These are phyloP conservation scores for Chloris gayana DNA, from an alignment of 176 grass and related monocot genomes.

Conservation along the genomic window DNA sequence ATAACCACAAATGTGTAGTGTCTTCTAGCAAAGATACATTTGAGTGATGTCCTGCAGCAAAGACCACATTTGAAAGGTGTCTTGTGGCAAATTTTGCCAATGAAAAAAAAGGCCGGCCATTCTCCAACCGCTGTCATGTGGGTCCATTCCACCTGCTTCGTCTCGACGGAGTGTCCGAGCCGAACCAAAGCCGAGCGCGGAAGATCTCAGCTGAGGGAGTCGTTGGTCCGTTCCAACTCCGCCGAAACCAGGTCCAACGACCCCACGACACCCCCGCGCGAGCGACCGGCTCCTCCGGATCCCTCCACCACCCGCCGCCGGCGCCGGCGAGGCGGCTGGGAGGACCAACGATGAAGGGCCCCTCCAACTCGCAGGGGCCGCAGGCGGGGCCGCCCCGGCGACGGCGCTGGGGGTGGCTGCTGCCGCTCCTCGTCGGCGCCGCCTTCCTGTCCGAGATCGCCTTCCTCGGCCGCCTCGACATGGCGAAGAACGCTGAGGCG, in stretches of 20 bases:
- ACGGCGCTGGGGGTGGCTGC: slow-evolving; percentile 58
- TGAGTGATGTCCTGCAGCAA: too few species aligned
- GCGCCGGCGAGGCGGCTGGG: slow-evolving; percentile 22
- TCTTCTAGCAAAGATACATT: too few species aligned
- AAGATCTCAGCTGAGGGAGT: neutral
- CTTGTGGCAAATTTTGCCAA: too few species aligned
- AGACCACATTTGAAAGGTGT: too few species aligned
- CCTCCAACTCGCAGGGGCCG: slow-evolving; percentile 43
- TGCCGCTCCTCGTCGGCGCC: slow-evolving; percentile 68
- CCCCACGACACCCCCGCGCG: neutral
- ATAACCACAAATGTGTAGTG: too few species aligned
- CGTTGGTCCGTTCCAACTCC: neutral
- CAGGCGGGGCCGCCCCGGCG: slow-evolving; percentile 39
- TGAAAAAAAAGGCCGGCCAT: neutral
- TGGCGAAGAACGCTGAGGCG: slow-evolving; percentile 78
- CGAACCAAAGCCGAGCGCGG: neutral
- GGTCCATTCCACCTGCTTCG: neutral
- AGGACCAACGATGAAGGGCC: slow-evolving; percentile 36
- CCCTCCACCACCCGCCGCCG: slow-evolving; percentile 13
- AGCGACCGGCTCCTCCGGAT: neutral
- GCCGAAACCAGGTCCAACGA: slow-evolving; percentile 16
- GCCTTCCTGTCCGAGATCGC: slow-evolving; percentile 85
- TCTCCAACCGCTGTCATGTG: neutral
- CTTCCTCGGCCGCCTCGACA: slow-evolving; percentile 84
- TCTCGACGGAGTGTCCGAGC: neutral